Evolutionary conservation across 345 rosid genomes (phyloP), one percentile per base, ranked within the genome.

Genomic region (Eucalyptus regnans): DNA sequence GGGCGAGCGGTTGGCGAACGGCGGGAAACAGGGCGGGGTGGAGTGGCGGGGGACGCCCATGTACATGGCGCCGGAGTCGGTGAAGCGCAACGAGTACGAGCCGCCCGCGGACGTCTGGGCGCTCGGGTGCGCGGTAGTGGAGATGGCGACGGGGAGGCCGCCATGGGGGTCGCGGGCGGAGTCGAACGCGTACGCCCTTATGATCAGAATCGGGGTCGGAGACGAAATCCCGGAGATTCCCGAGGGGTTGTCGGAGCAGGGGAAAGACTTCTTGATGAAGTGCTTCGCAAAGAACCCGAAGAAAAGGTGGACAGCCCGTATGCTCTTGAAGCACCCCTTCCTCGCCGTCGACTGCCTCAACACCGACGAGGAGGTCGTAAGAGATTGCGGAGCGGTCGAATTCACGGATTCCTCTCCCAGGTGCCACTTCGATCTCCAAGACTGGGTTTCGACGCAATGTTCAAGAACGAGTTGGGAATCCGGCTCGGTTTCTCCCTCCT

Each of bases 91-190:
- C 88, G 93, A 92, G 62, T 94, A 94, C 79, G 98, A 95, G 89
- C 84, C 97, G 27, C 94, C 95, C 31, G 93, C 91, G 50, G 99
- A 97, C 64, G 93, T 97, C 7, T 97, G 99, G 99, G 97, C 98
- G 14, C 93, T 97, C 17, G 99, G 99, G 16, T 97, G 99, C 79
- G 93, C 91, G 2, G 95, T 95, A 10, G 94, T 93, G n/a, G 97
- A 97, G 97, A 96, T 96, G 99, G 86, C 93, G 31, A 94, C 96
- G 3, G 98, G 98, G 8, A 90, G 92, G 91, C 92, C 93, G 64
- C 95, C 96, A 7, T 96, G 99, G 99, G 90, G 91, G 88, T 64
- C 89, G 37, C 87, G 90, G 44, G 87, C 88, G 41, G 92, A 90
- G 23, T 71, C 91, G 79, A 92, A 91, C 88, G 50, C 93, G 80